phyloP scores from a whole-genome alignment of 345 rosid species.

The Eucalyptus leucophloia region DNA sequence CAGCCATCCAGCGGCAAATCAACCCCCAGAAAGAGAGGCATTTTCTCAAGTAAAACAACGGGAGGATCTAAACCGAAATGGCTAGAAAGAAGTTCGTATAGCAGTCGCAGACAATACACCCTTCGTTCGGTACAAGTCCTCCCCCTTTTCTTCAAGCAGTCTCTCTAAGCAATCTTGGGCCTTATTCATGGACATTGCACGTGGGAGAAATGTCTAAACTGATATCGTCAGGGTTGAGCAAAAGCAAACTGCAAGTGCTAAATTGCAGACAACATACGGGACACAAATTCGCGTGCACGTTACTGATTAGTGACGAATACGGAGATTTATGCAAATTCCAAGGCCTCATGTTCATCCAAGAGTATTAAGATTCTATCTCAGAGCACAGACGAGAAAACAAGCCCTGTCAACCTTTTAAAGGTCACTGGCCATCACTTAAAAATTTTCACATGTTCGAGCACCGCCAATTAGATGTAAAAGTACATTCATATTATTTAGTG shows the following conservation, averaged over 20 bases:
- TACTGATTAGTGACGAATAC: background rate
- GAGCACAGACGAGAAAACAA: background rate
- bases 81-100: background rate
- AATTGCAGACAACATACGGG: background rate
- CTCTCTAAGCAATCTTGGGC: conserved; percentile 69
- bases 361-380: background rate
- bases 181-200: conserved; percentile 9
- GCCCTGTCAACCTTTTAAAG: background rate
- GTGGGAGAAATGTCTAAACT: background rate
- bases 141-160: conserved; percentile 55
- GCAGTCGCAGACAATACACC: conserved; percentile 34
- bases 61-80: background rate
- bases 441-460: background rate
- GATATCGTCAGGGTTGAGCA: background rate
- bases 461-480: no score
- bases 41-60: background rate
- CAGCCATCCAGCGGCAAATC: conserved; percentile 49
- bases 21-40: conserved; percentile 26
- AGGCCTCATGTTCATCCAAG: background rate
- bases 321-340: background rate
- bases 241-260: background rate
- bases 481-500: no score
- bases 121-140: conserved; percentile 62
- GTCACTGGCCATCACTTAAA: background rate
- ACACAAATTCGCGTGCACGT: background rate